Evolutionary conservation across 768 basidiomycete genomes (phyloP), one percentile per base, ranked within the genome.

Genomic region (Panus rudis): DNA sequence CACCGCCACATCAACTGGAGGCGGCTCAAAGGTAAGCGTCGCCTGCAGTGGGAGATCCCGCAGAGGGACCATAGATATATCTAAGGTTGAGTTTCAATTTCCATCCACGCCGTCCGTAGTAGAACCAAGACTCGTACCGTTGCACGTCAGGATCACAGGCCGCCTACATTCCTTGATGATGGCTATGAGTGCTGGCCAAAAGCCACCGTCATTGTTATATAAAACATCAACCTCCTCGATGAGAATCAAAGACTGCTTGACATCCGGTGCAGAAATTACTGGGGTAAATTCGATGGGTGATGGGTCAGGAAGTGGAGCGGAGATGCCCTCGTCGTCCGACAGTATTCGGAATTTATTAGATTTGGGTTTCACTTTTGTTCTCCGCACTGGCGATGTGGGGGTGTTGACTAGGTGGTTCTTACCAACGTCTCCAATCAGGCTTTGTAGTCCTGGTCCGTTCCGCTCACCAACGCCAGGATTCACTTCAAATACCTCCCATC

Each of bases 401-500:
- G 52, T 43, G 39, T 34, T 46, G 1, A 60, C 57, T 3, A 58
- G 42, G 61, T 99, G 96, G 57, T 96, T 98, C 66, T 79, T 90
- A 16, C 92, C 91, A 3, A 93, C 91, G 47, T 94, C 91, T 12
- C 96, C 96, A 37, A 97, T 78, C 49, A 92, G 72, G 45, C 73
- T 71, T 44, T 84, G 79, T 51, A 99, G 66, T 53, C 79, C 87
- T 20, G 79, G 69, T 5, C 86, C 88, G 47, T 78, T 86, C 26
- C 96, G 78, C 55, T 78, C 86, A n/a, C 92, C 92, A 40, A 93
- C 81, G 3, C 96, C 96, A 20, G 96, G 89, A 64, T 92, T 86
- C 11, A 98, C 92, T 61, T 99, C 96, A 56, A 97, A 96, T 11
- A 98, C 79, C 39, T 93, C 89, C 89, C 90, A 99, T 12, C 83